Percentiles rank a stretch among this genome's conserved stretches.
phyloP scores from a whole-genome alignment of 2,329 filamentous ascomycete genomes.

The Aureobasidium zeae region DNA sequence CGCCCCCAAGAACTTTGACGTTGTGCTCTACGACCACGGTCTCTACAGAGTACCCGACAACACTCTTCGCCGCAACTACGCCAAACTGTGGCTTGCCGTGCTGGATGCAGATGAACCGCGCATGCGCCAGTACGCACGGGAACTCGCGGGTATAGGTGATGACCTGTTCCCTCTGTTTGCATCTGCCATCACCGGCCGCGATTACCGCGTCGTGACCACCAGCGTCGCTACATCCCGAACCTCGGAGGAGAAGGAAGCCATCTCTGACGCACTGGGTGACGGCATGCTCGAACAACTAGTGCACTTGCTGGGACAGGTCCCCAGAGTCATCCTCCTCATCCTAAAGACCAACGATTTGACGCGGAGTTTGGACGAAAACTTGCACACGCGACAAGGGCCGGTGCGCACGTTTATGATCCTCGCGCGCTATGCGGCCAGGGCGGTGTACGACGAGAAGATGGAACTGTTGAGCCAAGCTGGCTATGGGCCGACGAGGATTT shows the following conservation, averaged over 20 bases:
- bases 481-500: constrained; percentile 44
- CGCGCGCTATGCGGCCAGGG: constrained; percentile 52
- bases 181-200: constrained; percentile 88
- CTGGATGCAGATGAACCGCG: constrained; percentile 75
- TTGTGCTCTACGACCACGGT: constrained; percentile 94
- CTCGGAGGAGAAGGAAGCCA: constrained; percentile 71
- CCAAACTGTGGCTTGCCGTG: constrained; percentile 94
- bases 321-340: constrained; percentile 85
- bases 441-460: constrained; percentile 53
- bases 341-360: constrained; percentile 97
- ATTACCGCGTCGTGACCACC: constrained; percentile 64
- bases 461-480: constrained; percentile 44
- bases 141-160: constrained; percentile 81
- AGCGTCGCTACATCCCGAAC: constrained; percentile 55
- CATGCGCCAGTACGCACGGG: constrained; percentile 82
- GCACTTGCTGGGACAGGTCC: constrained; percentile 77
- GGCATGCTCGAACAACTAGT: constrained; percentile 84
- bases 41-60: constrained; percentile 87
- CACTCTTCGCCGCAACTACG: constrained; percentile 71
- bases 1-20: constrained; percentile 69
- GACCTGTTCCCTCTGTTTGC: constrained; percentile 92
- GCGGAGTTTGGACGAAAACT: constrained; percentile 81
- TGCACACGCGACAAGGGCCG: constrained; percentile 61
- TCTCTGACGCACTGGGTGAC: constrained; percentile 74
- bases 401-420: constrained; percentile 56